Evolutionary conservation across 257 asterid genomes (phyloP).

Genomic region (Przewalskia tangutica): DNA sequence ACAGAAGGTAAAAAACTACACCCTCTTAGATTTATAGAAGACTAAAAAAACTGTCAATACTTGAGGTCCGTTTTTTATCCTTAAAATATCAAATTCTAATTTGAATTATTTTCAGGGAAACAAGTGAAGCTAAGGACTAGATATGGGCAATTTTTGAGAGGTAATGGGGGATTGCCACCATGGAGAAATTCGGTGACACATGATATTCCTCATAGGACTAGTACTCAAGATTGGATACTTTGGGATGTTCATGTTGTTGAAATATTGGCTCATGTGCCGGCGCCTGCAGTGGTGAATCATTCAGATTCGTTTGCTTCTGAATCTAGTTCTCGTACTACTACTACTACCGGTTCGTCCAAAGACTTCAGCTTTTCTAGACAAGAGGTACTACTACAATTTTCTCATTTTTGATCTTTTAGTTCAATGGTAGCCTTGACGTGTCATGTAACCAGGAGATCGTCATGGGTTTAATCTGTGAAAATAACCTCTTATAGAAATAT

Average conservation of each 20-base stretch:
- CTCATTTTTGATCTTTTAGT: neutral
- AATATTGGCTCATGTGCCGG: constrained; percentile 20
- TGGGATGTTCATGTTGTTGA: constrained; percentile 89
- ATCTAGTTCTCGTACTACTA: constrained; percentile 31
- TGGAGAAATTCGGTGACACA: constrained; percentile 93
- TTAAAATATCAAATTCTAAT: too few relatives aligned
- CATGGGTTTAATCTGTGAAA: too few relatives aligned
- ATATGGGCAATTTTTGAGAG: constrained; percentile 80
- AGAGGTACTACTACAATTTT: constrained; percentile 34
- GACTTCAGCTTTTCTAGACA: constrained; percentile 59
- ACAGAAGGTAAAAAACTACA: constrained; percentile 22
- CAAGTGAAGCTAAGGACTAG: constrained; percentile 72
- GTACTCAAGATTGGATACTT: constrained; percentile 68
- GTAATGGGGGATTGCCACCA: constrained; percentile 86
- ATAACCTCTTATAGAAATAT: too few relatives aligned
- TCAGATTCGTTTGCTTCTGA: constrained; percentile 52
- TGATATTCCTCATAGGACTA: constrained; percentile 76
- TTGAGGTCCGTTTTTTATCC: too few relatives aligned
- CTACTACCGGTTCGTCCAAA: constrained; percentile 38
- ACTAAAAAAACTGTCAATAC: too few relatives aligned
- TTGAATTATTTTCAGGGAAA: too few relatives aligned
- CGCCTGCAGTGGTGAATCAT: constrained; percentile 13
- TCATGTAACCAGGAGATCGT: too few relatives aligned
- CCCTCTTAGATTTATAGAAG: too few relatives aligned
- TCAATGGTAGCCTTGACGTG: neutral